Base-by-base conservation (phyloP, 768 basidiomycete species). In the Hydnomerulius pinastri region DNA sequence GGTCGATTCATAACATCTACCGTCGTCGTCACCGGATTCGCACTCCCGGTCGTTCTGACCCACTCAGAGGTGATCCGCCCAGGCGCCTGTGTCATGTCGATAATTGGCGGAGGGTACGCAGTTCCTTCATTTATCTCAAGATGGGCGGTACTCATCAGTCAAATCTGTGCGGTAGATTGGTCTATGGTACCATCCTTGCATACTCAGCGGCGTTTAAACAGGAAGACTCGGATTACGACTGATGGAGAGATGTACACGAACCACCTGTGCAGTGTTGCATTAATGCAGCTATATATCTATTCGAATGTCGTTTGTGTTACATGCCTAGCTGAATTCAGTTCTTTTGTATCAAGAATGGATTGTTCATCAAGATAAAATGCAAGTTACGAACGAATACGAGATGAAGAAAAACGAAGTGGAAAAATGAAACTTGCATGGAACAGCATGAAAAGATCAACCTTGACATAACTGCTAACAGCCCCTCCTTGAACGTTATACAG, bases 1-100 rank as follows among this genome's bases (percentile, higher is more conserved):
- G 97, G 96, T 28, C 89, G 92, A 39, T 99, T 98, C 76, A 79
- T 98, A 49, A 98, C 97, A 12, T 80, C 92, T 35, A 79, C 85
- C 54, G 78, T 97, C 57, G 93, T 98, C 52, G 86, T 97, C 9
- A 90, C 93, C 28, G 97, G 97, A 29, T 91, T 98, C 55, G 90
- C 95, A 12, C 75, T 98, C 13, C 97, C 97, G 0, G 78, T 97
- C 43, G 85, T 98, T 28, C 80, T 98, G 24, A 88, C 93, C 1
- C 97, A 98, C 58, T 90, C 97, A 2, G 85, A 86, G 48, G 78
- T 98, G 54, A 97, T 98, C 60, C 76, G 81, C 53, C 77, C 83
- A 3, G 84, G 81, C 13, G 97, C 97, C 33, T 92, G 90, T 66
- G 82, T 79, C 61, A 98, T 99, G 97, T 93, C 92, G 17, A 92